These are phyloP conservation scores for Drechslera avenae DNA, from an alignment of 2,329 filamentous ascomycete species.

Conservation along the genomic window DNA sequence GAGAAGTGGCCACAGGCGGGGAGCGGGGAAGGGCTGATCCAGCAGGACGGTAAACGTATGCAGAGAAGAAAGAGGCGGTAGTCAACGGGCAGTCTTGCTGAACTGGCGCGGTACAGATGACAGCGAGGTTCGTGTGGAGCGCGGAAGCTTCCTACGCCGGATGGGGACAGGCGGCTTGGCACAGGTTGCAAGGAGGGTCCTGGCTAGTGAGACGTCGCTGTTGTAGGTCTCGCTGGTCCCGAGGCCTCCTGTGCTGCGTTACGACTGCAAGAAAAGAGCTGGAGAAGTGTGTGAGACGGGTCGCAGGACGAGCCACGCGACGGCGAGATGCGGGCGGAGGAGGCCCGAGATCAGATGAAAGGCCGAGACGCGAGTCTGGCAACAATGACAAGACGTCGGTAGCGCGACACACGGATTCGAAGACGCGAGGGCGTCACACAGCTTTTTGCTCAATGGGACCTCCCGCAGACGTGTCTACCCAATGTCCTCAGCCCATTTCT, in stretches of 20 bases:
- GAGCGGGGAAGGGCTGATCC: constrained; percentile 31
- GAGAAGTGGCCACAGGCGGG: constrained; percentile 29
- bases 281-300: constrained; percentile 6
- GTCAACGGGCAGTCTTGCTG: constrained; percentile 30
- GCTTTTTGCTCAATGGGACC: constrained; percentile 6
- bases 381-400: neutral
- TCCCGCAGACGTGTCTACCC: constrained; percentile 1
- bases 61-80: constrained; percentile 31
- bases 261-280: constrained; percentile 7
- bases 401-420: neutral
- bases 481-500: constrained; percentile 3
- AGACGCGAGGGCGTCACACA: constrained; percentile 6
- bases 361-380: constrained; percentile 9
- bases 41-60: constrained; percentile 30
- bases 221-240: constrained; percentile 13
- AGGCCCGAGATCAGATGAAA: constrained; percentile 5
- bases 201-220: constrained; percentile 15
- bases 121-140: constrained; percentile 31
- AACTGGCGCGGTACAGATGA: constrained; percentile 35
- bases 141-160: constrained; percentile 18
- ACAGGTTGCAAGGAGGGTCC: constrained; percentile 25
- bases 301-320: constrained; percentile 9
- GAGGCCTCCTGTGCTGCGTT: neutral
- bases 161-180: constrained; percentile 33
- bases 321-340: constrained; percentile 9